Percentiles rank a stretch among this genome's conserved stretches.
Evolutionary conservation across 108 stramenopile genomes (phyloP).

Genomic region (Epipyxis sp.): DNA sequence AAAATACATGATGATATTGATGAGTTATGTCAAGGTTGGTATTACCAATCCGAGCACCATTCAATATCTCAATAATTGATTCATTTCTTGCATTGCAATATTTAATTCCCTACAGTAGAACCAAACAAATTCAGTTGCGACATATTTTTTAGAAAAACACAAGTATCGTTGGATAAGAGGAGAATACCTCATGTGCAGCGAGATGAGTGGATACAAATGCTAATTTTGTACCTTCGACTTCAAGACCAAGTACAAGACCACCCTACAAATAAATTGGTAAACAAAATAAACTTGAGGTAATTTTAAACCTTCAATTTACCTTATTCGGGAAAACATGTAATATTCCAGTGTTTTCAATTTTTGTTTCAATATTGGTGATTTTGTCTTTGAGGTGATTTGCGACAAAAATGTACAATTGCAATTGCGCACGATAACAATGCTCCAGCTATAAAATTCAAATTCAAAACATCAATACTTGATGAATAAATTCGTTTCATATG

Average conservation of each 20-base stretch:
- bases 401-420: conserved; percentile 16
- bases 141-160: too few relatives aligned
- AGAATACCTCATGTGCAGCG: conserved; percentile 24
- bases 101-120: not conserved
- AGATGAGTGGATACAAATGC: conserved; percentile 52
- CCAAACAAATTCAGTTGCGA: too few relatives aligned
- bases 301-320: too few relatives aligned
- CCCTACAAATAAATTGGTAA: too few relatives aligned
- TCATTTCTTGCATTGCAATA: conserved; percentile 8
- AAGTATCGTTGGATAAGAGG: not conserved
- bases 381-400: not conserved
- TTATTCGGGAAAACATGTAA: conserved; percentile 34
- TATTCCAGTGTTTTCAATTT: conserved; percentile 26
- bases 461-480: too few relatives aligned
- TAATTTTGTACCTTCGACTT: conserved; percentile 38
- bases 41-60: conserved; percentile 18
- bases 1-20: conserved; percentile 51
- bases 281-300: too few relatives aligned
- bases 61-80: conserved; percentile 26
- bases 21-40: conserved; percentile 18
- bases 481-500: too few relatives aligned
- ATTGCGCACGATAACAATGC: conserved; percentile 18
- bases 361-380: not conserved
- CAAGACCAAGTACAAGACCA: not conserved
- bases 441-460: not conserved